Conservation (phyloP, 1,139 yeast genomes). For the Yamadazyma kanchanaburiensis region DNA sequence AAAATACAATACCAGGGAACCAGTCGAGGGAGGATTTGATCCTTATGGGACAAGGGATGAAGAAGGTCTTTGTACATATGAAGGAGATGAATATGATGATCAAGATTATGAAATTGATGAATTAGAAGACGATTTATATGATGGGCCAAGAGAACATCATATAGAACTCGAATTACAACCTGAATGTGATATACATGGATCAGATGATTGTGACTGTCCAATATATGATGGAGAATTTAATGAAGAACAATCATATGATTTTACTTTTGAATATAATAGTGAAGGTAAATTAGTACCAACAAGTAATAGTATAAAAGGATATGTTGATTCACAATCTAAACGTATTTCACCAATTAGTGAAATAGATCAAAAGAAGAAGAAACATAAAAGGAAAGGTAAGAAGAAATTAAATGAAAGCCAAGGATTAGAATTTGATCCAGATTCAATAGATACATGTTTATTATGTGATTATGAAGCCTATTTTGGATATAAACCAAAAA, state of each 20-base stretch:
- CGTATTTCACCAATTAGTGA: slow-evolving; percentile 18
- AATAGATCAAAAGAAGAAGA: slow-evolving; percentile 4
- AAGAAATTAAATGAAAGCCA: slow-evolving; percentile 3
- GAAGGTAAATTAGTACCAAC: slow-evolving; percentile 44
- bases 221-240: slow-evolving; percentile 21
- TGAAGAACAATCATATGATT: slow-evolving; percentile 37
- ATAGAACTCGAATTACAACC: slow-evolving; percentile 41
- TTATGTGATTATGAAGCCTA: slow-evolving; percentile 16
- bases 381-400: slow-evolving; percentile 10
- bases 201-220: slow-evolving; percentile 30
- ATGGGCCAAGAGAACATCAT: slow-evolving; percentile 33
- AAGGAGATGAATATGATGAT: slow-evolving; percentile 9
- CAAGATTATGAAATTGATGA: slow-evolving; percentile 39
- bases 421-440: slow-evolving; percentile 10
- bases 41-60: slow-evolving; percentile 42
- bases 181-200: slow-evolving; percentile 31
- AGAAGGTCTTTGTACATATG: slow-evolving; percentile 29
- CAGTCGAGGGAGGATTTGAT: slow-evolving; percentile 27
- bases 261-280: slow-evolving; percentile 42
- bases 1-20: neutral
- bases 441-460: slow-evolving; percentile 11
- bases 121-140: slow-evolving; percentile 22
- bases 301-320: slow-evolving; percentile 38
- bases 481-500: slow-evolving; percentile 18
- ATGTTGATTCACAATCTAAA: slow-evolving; percentile 24